Conservation (phyloP, 805 yeast genomes). For the Debaryomyces prosopidis region DNA sequence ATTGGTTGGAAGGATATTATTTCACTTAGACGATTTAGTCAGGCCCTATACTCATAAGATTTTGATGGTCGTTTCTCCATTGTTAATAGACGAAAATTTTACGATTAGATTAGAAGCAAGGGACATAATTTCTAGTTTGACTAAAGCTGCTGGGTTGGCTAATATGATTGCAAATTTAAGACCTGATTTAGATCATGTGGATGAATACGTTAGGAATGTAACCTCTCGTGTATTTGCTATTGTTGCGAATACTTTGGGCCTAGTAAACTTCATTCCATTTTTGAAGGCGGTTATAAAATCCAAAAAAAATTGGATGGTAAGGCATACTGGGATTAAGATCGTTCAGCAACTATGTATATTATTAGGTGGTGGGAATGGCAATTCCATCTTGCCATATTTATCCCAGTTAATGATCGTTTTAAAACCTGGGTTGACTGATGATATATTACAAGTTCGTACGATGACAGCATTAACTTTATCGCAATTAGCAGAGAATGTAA, state of each 20-base stretch:
- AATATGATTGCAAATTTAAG: constrained; percentile 76
- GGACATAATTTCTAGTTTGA: constrained; percentile 70
- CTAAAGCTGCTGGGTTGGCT: constrained; percentile 81
- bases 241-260: constrained; percentile 77
- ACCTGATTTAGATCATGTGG: constrained; percentile 79
- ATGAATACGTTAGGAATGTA: constrained; percentile 75
- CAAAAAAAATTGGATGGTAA: constrained; percentile 74
- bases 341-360: constrained; percentile 73
- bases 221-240: constrained; percentile 83
- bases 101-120: constrained; percentile 76
- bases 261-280: constrained; percentile 73
- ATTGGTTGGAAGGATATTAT: constrained; percentile 66
- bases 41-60: constrained; percentile 75
- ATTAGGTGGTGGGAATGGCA: constrained; percentile 61
- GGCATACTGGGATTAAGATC: constrained; percentile 78
- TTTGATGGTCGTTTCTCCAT: constrained; percentile 72
- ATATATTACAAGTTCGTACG: constrained; percentile 63
- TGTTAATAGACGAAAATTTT: constrained; percentile 76
- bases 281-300: constrained; percentile 76
- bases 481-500: constrained; percentile 74
- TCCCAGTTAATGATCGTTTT: constrained; percentile 64
- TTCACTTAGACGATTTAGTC: constrained; percentile 61
- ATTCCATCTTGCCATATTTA: constrained; percentile 65
- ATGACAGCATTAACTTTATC: constrained; percentile 72
- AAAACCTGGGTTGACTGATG: constrained; percentile 60